A percentile compares a stretch with the other conserved stretches of the same genome.
phyloP scores from a whole-genome alignment of 495 filamentous ascomycete species.

The Neurospora discreta region DNA sequence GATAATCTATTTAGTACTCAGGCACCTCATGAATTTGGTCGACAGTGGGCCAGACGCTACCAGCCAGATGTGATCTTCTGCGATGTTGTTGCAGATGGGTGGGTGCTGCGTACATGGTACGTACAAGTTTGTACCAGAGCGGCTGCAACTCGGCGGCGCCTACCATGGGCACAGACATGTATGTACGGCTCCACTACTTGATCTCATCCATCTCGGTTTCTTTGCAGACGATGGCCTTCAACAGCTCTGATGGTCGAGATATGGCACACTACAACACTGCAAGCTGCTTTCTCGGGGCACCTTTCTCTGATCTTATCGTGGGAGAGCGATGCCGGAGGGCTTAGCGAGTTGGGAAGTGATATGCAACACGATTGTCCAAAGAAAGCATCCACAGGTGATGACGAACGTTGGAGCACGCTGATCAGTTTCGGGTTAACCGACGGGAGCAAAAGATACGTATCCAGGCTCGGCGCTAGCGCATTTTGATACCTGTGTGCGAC shows the following conservation, averaged over 20 bases:
- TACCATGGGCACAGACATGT: background rate
- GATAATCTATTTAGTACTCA: background rate
- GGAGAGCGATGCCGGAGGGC: background rate
- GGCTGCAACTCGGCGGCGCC: background rate
- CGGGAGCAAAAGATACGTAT: background rate
- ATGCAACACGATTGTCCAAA: background rate
- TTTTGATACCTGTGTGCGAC: background rate
- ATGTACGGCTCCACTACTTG: background rate
- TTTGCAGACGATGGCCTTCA: background rate
- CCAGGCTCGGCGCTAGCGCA: background rate
- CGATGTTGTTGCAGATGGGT: background rate
- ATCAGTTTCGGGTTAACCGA: background rate
- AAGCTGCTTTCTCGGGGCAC: background rate
- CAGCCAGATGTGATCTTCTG: background rate
- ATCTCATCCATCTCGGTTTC: background rate
- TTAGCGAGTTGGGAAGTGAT: background rate
- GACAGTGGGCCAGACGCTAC: background rate
- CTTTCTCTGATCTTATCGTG: background rate
- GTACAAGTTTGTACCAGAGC: background rate
- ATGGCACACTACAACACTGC: background rate
- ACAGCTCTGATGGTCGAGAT: background rate
- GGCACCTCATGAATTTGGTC: background rate
- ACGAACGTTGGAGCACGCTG: background rate
- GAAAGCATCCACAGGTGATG: background rate
- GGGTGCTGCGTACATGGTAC: background rate